Percentiles rank a stretch among this genome's conserved stretches.
These are phyloP conservation scores for Starmerella bombicola DNA, from an alignment of 805 yeast species.

Conservation along the genomic window DNA sequence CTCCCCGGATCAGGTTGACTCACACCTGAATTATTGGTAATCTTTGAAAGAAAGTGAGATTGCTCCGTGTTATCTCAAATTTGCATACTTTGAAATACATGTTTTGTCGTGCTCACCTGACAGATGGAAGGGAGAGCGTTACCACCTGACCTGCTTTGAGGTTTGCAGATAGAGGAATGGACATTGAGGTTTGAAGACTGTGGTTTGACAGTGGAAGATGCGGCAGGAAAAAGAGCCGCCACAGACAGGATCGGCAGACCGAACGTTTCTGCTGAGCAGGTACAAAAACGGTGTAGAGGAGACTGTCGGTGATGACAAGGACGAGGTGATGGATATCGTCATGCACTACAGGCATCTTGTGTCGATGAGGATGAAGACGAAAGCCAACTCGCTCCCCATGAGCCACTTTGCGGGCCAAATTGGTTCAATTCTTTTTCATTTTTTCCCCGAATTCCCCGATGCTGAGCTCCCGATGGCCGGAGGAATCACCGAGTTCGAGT, in stretches of 20 bases:
- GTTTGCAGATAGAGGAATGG: no score
- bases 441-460: conserved; percentile 14
- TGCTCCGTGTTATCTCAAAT: no score
- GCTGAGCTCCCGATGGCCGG: conserved; percentile 17
- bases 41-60: no score
- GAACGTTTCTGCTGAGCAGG: conserved; percentile 9
- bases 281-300: conserved; percentile 14
- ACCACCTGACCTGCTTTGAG: no score
- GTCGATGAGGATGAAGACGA: conserved; percentile 2
- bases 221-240: no score
- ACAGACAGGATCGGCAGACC: not conserved
- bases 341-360: conserved; percentile 11
- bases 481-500: conserved; percentile 13
- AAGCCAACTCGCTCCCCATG: conserved; percentile 8
- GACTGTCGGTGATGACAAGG: conserved; percentile 12
- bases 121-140: no score
- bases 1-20: no score
- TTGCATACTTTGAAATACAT: no score
- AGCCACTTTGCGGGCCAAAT: conserved; percentile 11
- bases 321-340: conserved; percentile 12
- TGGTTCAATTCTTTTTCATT: conserved; percentile 14
- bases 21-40: no score
- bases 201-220: no score
- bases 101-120: no score
- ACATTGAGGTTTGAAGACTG: no score